These are phyloP conservation scores for Neofusicoccum parvum DNA, from an alignment of 2,329 filamentous ascomycete genomes.

Conservation along the genomic window DNA sequence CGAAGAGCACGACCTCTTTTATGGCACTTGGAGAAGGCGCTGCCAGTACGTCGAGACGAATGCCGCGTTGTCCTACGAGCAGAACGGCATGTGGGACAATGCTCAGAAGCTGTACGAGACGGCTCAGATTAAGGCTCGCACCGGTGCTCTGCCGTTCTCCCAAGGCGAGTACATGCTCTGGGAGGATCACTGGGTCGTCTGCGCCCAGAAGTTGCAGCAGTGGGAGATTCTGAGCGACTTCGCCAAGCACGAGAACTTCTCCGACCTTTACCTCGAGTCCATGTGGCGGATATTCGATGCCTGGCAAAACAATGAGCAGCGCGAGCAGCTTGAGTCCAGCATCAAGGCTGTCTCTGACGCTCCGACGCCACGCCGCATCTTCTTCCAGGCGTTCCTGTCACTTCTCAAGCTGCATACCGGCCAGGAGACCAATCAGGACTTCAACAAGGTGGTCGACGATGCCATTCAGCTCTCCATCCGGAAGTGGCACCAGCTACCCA, in stretches of 20 bases:
- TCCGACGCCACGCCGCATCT: conserved; percentile 87
- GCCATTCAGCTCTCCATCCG: conserved; percentile 95
- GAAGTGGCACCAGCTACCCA: conserved; percentile 98
- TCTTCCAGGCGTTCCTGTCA: conserved; percentile 99
- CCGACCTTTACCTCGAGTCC: conserved; percentile 91
- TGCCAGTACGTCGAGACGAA: conserved; percentile 98
- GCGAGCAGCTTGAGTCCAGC: conserved; percentile 86
- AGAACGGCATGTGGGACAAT: conserved; percentile 99
- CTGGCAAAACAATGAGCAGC: conserved; percentile 84
- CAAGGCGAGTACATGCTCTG: conserved; percentile 98
- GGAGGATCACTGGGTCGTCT: conserved; percentile 99
- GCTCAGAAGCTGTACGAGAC: conserved; percentile 95
- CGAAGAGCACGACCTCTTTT: conserved; percentile 96
- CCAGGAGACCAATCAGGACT: conserved; percentile 76
- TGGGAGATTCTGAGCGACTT: conserved; percentile 99
- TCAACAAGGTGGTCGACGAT: conserved; percentile 90
- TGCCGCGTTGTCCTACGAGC: conserved; percentile 93
- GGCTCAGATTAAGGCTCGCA: conserved; percentile 95
- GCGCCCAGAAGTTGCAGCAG: conserved; percentile 96
- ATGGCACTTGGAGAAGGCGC: conserved; percentile 91
- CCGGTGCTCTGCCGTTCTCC: conserved; percentile 93
- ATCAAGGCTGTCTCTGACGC: conserved; percentile 98
- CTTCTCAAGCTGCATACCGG: conserved; percentile 92
- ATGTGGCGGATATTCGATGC: conserved; percentile 95
- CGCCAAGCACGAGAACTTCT: conserved; percentile 97